Base-by-base conservation (phyloP, 2,329 filamentous ascomycete genomes). In the Diplodia mutila region DNA sequence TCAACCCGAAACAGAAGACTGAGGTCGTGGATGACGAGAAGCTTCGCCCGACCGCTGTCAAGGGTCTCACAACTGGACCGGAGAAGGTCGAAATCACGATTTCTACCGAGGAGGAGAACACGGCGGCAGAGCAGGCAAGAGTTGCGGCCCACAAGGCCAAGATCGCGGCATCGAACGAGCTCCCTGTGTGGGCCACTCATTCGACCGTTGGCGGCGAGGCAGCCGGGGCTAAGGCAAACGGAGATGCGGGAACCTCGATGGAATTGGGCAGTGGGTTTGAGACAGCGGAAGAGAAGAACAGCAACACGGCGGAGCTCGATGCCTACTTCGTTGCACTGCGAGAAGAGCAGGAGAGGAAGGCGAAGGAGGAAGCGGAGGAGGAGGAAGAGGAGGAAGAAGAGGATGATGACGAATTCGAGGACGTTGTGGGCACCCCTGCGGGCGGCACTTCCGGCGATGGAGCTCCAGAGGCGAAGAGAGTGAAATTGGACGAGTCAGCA, bases 11-110 rank as follows among this genome's bases (percentile, higher is more conserved):
- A 5, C 86, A 84, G 21, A 82, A 83, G 61, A 89, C 87, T 7
- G 82, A 86, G 39, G 85, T 87, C 23, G 83, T 90, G 11, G 86
- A 89, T 64, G 74, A 80, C 32, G 79, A 80, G 3, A 77, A 81
- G 8, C 82, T 83, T 68, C 84, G 85, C 57, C 90, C 90, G 1
- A 90, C 89, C 51, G 88, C 89, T 25, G 90, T 92, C 66, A 89
- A 87, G 78, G 90, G 90, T 5, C 80, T 92, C 71, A 84, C 86
- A 70, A 87, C 85, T 9, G 89, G 87, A 0, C 89, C 89, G 6
- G 89, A 89, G 76, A 89, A 88, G 57, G 90, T 93, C 72, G 85
- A 87, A 18, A 87, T 92, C 68, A 89, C 86, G 68, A 90, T 93
- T 69, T 90, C 89, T 21, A 87, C 88, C 9, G 85, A 84, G 25